These are phyloP conservation scores for Solanum pennellii DNA, from an alignment of 257 asterid species.

Conservation along the genomic window DNA sequence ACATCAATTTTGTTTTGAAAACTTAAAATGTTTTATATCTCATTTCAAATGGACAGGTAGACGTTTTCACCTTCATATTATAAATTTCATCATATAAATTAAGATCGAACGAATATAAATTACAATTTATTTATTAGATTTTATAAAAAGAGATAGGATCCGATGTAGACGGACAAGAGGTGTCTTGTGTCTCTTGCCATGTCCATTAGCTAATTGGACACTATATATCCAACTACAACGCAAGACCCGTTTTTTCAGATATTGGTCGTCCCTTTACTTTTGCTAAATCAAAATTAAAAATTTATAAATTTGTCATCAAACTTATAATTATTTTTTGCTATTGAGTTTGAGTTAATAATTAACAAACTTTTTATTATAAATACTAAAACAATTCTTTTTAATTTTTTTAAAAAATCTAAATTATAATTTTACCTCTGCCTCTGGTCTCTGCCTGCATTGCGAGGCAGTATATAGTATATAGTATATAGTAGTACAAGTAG, in stretches of 20 bases:
- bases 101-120: no score
- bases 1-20: background rate
- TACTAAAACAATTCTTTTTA: background rate
- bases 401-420: no score
- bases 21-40: background rate
- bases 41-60: background rate
- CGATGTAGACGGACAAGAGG: background rate
- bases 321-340: background rate
- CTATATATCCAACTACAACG: constrained; percentile 9
- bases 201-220: constrained; percentile 25
- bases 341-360: background rate
- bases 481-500: background rate
- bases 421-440: background rate
- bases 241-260: constrained; percentile 22
- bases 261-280: constrained; percentile 3
- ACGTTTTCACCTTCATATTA: no score
- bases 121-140: background rate
- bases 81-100: no score
- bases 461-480: background rate
- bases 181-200: background rate
- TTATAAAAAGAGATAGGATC: background rate
- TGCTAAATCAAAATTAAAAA: background rate
- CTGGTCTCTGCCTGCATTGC: background rate
- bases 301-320: background rate
- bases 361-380: no score